phyloP scores from a whole-genome alignment of 1,284 basidiomycete species.

The Neolentinus lepideus region DNA sequence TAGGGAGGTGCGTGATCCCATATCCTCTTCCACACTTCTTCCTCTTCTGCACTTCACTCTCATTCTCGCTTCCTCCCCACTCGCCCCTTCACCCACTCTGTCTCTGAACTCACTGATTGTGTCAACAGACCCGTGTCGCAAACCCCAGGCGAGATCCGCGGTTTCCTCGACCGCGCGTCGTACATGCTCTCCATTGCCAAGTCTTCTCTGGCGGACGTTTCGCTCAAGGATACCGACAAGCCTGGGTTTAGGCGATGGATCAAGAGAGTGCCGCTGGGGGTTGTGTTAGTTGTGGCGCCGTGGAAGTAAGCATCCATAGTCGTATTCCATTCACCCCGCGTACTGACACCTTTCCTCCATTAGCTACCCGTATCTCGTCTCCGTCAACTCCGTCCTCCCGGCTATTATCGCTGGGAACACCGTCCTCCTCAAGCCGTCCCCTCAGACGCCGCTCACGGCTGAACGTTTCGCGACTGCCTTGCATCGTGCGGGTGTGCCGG shows the following conservation, averaged over 20 bases:
- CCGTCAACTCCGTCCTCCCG: constrained; percentile 87
- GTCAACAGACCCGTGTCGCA: constrained; percentile 83
- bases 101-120: no score
- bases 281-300: constrained; percentile 82
- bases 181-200: constrained; percentile 86
- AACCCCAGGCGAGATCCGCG: constrained; percentile 72
- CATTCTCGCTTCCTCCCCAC: not conserved
- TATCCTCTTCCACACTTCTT: no score
- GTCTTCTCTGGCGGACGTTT: constrained; percentile 68
- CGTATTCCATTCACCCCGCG: constrained; percentile 1
- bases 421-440: constrained; percentile 90
- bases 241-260: constrained; percentile 82
- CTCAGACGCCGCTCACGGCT: constrained; percentile 86
- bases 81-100: not conserved
- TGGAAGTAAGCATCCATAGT: constrained; percentile 86
- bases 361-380: constrained; percentile 85
- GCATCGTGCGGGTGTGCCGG: constrained; percentile 69
- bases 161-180: constrained; percentile 74
- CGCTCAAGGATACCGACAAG: constrained; percentile 69
- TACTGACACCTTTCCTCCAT: constrained; percentile 5
- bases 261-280: constrained; percentile 76
- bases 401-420: constrained; percentile 86
- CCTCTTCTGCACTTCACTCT: not conserved
- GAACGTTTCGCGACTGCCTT: constrained; percentile 75
- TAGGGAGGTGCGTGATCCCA: constrained; percentile 76